Evolutionary conservation across 2,329 filamentous ascomycete genomes (phyloP), one percentile per base, ranked within the genome.

Genomic region (Talaromyces sp.): DNA sequence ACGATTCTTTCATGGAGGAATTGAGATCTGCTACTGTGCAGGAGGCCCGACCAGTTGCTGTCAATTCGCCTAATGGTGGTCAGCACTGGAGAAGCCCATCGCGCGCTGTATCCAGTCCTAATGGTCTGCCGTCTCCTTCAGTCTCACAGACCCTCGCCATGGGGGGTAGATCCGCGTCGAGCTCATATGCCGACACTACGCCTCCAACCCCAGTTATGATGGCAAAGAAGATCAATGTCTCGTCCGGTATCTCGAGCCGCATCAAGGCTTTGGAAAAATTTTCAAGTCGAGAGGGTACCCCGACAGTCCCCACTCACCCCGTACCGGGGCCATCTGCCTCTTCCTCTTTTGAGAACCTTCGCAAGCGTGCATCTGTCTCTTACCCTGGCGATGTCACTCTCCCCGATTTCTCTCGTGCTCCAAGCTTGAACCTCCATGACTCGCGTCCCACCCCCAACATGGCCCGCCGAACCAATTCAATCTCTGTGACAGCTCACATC

Each of bases 201-300:
- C 65, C 72, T 14, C 54, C 67, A 24, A 67, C 67, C 33, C 71
- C 74, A n/a, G 72, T 82, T 13, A 67, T 87, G 45, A 76, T 81
- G 42, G 78, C 83, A 3, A 91, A 89, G 69, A 95, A 92, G 70
- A 81, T 87, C 60, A 94, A 90, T 65, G 83, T 97, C 20, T 92
- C 91, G 7, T 91, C 89, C 8, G 91, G 90, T 62, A 97, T 99
- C 55, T 95, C 93, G 3, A 90, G 93, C 70, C 87, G 94, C 37
- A 97, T 97, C 70, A 95, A 96, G 72, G 91, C 92, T 6, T 79
- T 99, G 48, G 90, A 96, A 68, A 92, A 91, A 71, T 81, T 94
- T 50, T 80, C 80, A 3, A 78, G 60, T 81, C 86, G 54, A 74
- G 63, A 69, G 52, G 64, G 72, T 60, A 57, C 71, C 40, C 62